Conservation (phyloP, 2,329 filamentous ascomycete genomes). For the Apiospora sp. region DNA sequence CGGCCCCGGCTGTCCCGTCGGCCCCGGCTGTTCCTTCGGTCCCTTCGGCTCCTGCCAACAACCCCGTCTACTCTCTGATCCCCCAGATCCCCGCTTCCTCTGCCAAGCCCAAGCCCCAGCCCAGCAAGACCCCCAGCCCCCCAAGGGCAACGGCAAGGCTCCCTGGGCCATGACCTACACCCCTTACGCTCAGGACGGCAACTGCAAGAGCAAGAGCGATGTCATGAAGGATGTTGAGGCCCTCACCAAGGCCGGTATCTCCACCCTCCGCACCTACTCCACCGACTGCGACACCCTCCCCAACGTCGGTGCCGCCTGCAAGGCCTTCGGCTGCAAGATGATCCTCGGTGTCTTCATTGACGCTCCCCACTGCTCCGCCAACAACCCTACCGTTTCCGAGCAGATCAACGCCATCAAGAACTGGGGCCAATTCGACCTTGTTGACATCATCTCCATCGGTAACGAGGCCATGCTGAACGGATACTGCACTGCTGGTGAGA, state of each 20-base stretch:
- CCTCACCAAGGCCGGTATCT: constrained; percentile 74
- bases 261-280: constrained; percentile 82
- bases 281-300: constrained; percentile 87
- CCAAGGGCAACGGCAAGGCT: constrained; percentile 46
- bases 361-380: constrained; percentile 65
- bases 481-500: constrained; percentile 68
- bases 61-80: constrained; percentile 34
- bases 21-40: constrained; percentile 4
- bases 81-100: constrained; percentile 34
- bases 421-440: constrained; percentile 78
- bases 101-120: constrained; percentile 28
- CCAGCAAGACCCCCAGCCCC: constrained; percentile 42
- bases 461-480: constrained; percentile 89
- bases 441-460: constrained; percentile 84
- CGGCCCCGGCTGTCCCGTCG: background rate
- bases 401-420: constrained; percentile 77
- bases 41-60: background rate
- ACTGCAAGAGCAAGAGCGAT: constrained; percentile 69
- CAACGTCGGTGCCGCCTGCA: constrained; percentile 75
- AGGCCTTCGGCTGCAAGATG: constrained; percentile 74
- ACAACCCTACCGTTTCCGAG: constrained; percentile 66
- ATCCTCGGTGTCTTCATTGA: constrained; percentile 91
- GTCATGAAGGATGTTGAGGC: constrained; percentile 67
- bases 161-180: constrained; percentile 84
- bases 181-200: constrained; percentile 67